Conservation (phyloP, 306 rosid species). For the Quercus ilex region DNA sequence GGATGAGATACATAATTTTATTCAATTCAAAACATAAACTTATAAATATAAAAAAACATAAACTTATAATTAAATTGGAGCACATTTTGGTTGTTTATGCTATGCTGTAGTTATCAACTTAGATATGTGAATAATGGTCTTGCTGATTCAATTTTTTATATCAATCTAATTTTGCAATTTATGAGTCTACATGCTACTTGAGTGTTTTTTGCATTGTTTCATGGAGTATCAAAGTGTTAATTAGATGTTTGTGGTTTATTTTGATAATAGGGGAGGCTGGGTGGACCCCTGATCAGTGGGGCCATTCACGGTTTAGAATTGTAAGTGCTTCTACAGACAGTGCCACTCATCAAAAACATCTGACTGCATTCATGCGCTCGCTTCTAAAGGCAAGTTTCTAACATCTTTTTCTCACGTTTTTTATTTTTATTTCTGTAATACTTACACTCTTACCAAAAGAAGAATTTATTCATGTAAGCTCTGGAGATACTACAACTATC, state of each 20-base stretch:
- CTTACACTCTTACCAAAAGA: background rate
- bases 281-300: slow-evolving; percentile 96
- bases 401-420: slow-evolving; percentile 4
- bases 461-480: background rate
- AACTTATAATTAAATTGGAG: background rate
- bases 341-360: slow-evolving; percentile 60
- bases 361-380: slow-evolving; percentile 73
- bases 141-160: background rate
- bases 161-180: background rate
- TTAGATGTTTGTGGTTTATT: slow-evolving; percentile 30
- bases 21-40: background rate
- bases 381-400: slow-evolving; percentile 70
- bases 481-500: background rate
- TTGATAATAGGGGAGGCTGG: slow-evolving; percentile 83
- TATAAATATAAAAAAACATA: background rate
- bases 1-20: background rate
- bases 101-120: background rate
- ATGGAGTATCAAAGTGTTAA: slow-evolving; percentile 15
- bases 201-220: slow-evolving; percentile 10
- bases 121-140: background rate
- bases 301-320: slow-evolving; percentile 70
- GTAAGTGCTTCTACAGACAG: slow-evolving; percentile 52
- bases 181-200: slow-evolving; percentile 7
- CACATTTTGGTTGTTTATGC: background rate
- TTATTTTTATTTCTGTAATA: background rate